Conservation (phyloP, 2,329 filamentous ascomycete species). For the Fusarium citri region DNA sequence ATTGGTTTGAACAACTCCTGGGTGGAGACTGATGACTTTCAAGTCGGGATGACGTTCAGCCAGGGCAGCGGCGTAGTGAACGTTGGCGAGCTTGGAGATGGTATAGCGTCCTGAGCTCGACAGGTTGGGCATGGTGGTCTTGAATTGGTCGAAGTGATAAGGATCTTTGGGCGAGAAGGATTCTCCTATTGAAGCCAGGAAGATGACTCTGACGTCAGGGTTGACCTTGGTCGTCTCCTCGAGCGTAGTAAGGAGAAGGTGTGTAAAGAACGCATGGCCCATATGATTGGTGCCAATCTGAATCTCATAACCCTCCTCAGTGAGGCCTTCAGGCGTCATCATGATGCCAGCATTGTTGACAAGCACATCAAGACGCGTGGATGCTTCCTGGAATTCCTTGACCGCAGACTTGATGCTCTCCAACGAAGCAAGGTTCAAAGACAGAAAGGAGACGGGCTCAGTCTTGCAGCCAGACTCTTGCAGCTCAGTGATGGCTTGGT, state of each 20-base stretch:
- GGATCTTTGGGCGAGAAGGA: background rate
- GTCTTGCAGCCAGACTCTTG: background rate
- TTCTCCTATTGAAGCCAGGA: background rate
- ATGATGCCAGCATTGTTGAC: conserved; percentile 16
- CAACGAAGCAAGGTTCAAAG: background rate
- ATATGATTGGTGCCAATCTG: conserved; percentile 12
- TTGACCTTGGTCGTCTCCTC: conserved; percentile 4
- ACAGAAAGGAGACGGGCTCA: background rate
- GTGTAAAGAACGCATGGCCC: background rate
- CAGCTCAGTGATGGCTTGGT: background rate
- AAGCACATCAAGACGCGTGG: background rate
- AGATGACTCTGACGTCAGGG: conserved; percentile 1
- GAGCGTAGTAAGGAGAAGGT: background rate
- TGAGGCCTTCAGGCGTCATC: conserved; percentile 7
- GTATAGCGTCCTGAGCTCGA: background rate
- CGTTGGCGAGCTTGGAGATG: conserved; percentile 11
- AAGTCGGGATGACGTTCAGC: background rate
- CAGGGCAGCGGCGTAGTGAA: conserved; percentile 10
- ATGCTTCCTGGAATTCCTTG: background rate
- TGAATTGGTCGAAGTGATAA: conserved; percentile 15
- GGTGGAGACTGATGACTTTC: conserved; percentile 4
- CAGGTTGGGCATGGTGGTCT: background rate
- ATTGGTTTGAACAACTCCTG: background rate
- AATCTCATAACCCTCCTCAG: conserved; percentile 12
- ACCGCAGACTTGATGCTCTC: conserved; percentile 3